A percentile compares a stretch with the other conserved stretches of the same genome.
phyloP scores from a whole-genome alignment of 2,329 filamentous ascomycete genomes.

The Elsinoe fawcettii region DNA sequence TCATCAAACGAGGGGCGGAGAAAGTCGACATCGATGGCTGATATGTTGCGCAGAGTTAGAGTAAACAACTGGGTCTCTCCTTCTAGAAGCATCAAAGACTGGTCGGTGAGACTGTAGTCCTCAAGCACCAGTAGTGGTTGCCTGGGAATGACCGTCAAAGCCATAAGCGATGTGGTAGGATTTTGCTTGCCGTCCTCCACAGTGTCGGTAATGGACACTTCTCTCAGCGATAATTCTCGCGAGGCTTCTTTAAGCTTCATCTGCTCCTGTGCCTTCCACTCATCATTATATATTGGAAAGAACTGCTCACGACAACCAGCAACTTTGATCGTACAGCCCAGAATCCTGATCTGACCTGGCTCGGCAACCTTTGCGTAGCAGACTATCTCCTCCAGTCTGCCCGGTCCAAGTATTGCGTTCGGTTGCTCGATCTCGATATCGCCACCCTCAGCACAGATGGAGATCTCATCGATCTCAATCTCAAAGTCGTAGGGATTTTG shows the following conservation, averaged over 20 bases:
- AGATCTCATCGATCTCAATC: slow-evolving; percentile 75
- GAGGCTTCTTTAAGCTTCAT: slow-evolving; percentile 60
- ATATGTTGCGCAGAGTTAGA: slow-evolving; percentile 72
- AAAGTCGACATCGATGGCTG: slow-evolving; percentile 69
- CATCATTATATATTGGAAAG: slow-evolving; percentile 73
- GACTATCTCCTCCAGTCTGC: slow-evolving; percentile 70
- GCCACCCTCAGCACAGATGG: slow-evolving; percentile 64
- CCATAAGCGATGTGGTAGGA: slow-evolving; percentile 39
- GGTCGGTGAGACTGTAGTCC: slow-evolving; percentile 70
- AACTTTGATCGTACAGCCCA: slow-evolving; percentile 71
- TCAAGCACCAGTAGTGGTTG: slow-evolving; percentile 73
- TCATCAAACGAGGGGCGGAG: slow-evolving; percentile 84
- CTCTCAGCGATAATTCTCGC: slow-evolving; percentile 49
- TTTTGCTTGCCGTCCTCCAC: neutral
- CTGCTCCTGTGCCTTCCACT: slow-evolving; percentile 64
- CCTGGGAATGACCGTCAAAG: slow-evolving; percentile 66
- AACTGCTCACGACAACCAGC: slow-evolving; percentile 71
- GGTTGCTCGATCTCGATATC: slow-evolving; percentile 61
- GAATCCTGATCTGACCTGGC: slow-evolving; percentile 63
- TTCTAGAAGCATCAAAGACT: slow-evolving; percentile 85
- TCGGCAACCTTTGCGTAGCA: slow-evolving; percentile 60
- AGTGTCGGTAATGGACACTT: slow-evolving; percentile 11
- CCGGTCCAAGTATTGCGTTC: slow-evolving; percentile 65
- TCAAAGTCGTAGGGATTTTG: slow-evolving; percentile 96
- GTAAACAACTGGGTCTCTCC: slow-evolving; percentile 74